These are phyloP conservation scores for Haplosporangium gracile DNA, from an alignment of 192 early-diverging fungal species.

Conservation along the genomic window DNA sequence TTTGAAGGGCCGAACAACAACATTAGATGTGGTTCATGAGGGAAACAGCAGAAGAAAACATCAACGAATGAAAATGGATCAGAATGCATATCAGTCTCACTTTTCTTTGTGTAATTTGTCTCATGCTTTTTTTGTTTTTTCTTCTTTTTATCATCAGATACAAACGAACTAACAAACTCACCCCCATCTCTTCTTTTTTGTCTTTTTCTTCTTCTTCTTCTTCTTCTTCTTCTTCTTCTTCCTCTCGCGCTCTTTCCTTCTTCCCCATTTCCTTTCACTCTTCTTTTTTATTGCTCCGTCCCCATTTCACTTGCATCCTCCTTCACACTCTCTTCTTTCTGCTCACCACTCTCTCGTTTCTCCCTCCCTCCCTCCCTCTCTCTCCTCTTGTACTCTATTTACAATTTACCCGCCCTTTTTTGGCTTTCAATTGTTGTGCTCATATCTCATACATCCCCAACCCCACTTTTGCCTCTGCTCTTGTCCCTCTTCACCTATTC, in stretches of 20 bases:
- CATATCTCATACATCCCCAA: conserved; percentile 5
- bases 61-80: background rate
- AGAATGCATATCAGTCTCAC: conserved; percentile 3
- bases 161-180: background rate
- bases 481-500: background rate
- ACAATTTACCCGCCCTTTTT: conserved; percentile 47
- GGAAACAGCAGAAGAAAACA: background rate
- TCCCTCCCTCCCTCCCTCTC: conserved; percentile 29
- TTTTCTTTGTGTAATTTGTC: too few relatives aligned
- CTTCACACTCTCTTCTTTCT: background rate
- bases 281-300: background rate
- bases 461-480: too few relatives aligned
- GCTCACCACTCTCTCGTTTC: background rate
- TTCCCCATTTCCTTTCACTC: background rate
- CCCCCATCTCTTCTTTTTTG: background rate
- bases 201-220: background rate
- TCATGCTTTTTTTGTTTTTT: background rate
- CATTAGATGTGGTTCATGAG: background rate
- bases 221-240: background rate
- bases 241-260: background rate
- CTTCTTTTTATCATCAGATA: background rate
- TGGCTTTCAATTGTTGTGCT: conserved; percentile 3
- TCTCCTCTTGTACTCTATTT: conserved; percentile 31
- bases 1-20: background rate
- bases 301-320: background rate